Evolutionary conservation across 441 rosid species (phyloP).

Genomic region (Adansonia gregorii): DNA sequence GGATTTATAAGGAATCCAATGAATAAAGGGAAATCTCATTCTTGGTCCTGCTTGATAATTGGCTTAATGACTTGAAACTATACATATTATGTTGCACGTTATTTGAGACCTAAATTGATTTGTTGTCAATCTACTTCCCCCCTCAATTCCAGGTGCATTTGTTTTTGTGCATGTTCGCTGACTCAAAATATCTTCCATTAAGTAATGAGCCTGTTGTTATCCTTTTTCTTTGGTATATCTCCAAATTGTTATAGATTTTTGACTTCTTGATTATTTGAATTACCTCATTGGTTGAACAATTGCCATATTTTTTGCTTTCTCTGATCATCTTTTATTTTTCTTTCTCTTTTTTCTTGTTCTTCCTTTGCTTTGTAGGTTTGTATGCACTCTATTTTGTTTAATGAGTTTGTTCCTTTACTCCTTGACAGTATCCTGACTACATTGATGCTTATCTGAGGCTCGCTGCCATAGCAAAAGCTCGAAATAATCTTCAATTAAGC

Average conservation of each 20-base stretch:
- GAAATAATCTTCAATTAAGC: constrained; percentile 87
- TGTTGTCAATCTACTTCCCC: background rate
- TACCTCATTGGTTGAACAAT: constrained; percentile 5
- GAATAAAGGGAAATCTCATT: background rate
- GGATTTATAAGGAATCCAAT: background rate
- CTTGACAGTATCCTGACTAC: constrained; percentile 85
- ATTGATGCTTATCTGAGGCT: constrained; percentile 95
- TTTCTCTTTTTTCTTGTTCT: background rate
- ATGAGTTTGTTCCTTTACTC: constrained; percentile 32
- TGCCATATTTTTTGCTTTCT: background rate
- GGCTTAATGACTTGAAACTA: background rate
- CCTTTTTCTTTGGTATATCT: constrained; percentile 15
- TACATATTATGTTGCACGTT: background rate
- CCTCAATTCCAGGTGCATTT: background rate
- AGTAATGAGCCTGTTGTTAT: background rate
- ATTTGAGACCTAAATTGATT: background rate
- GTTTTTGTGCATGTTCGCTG: background rate
- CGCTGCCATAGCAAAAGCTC: constrained; percentile 90
- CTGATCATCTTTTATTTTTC: background rate
- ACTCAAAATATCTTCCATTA: constrained; percentile 16
- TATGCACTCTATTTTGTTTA: constrained; percentile 28
- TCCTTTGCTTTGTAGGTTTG: constrained; percentile 2
- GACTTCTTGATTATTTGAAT: background rate
- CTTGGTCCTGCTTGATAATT: background rate
- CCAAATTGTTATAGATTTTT: background rate